Base-by-base conservation (phyloP, 768 basidiomycete genomes). In the Naganishia friedmannii region DNA sequence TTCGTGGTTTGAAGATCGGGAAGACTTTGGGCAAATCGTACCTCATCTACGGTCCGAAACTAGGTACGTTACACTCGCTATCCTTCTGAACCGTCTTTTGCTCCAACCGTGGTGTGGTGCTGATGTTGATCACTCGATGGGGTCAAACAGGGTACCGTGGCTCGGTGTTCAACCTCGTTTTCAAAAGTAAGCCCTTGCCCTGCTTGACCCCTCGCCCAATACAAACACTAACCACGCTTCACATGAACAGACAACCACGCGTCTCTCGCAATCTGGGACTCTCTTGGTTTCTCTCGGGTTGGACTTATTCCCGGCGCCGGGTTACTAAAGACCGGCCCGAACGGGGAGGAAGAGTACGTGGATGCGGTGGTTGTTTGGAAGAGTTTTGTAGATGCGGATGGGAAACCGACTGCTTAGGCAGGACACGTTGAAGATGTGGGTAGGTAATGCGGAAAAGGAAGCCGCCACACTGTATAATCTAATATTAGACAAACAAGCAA, bases 321-420 rank as follows among this genome's bases (percentile, higher is more conserved):
- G 1, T 84, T 89, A 55, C 82, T 95, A 55, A 80, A 78, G 73
- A 86, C 82, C 72, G 85, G 84, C 8, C 83, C 83, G 55, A 88
- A 90, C 74, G 92, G 89, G 0, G 77, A 86, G 17, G 93, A 95
- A 76, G 92, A 94, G 77, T 94, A 87, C 74, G 88, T 93, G 9
- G 93, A 96, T 77, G 92, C 93, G 0, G 87, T 88, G 82, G 86
- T 96, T 19, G 85, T 91, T 76, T 92, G 90, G 83, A 92, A 89
- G 83, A 86, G 85, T 71, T 93, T 92, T 77, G 83, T 83, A 4
- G 83, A 85, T 32, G 34, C 57, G 48, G 46, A 63, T 13, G 60
- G 60, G 23, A 63, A 63, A 6, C 60, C 60, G 23, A 63, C 39
- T 26, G 60, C 60, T 3, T 63, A 17, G 15, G 39, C n/a, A 4